Conservation (phyloP, 148 eudicot genomes). For the Oxyria digyna region DNA sequence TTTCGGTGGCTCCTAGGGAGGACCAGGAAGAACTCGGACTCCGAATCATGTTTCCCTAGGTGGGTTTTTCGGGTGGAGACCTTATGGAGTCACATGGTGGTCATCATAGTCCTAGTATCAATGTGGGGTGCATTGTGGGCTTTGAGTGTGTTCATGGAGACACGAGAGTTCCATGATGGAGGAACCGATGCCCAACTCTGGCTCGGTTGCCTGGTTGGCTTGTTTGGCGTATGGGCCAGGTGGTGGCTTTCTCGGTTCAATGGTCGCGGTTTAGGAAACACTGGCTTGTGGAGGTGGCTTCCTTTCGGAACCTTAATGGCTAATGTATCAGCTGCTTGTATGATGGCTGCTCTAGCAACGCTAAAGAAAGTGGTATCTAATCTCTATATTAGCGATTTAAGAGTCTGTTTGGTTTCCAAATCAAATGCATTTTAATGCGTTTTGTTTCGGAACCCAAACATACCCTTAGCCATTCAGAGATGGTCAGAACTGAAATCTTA, state of each 20-base stretch:
- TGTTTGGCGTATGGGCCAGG: constrained; percentile 80
- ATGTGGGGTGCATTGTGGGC: constrained; percentile 38
- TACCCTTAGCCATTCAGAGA: no score
- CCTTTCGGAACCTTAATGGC: constrained; percentile 85
- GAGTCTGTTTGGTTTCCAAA: no score
- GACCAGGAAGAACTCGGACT: background rate
- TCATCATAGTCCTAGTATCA: constrained; percentile 21
- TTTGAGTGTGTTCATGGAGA: constrained; percentile 36
- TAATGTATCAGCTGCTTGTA: constrained; percentile 72
- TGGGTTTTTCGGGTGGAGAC: constrained; percentile 8
- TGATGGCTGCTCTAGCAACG: constrained; percentile 85
- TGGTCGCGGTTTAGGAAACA: constrained; percentile 63
- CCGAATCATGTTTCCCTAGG: constrained; percentile 9
- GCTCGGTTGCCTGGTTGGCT: constrained; percentile 73
- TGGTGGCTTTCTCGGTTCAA: constrained; percentile 84
- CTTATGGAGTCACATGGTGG: constrained; percentile 18
- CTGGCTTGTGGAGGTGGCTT: constrained; percentile 45
- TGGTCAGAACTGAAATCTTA: no score
- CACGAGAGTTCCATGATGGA: constrained; percentile 36
- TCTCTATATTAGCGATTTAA: no score
- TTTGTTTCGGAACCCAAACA: no score
- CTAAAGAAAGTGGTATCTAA: constrained; percentile 46
- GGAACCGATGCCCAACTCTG: constrained; percentile 55
- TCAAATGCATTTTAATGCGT: no score
- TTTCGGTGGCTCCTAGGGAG: constrained; percentile 25